Conservation (phyloP, 2,329 filamentous ascomycete species). For the Elsinoe arachidis region DNA sequence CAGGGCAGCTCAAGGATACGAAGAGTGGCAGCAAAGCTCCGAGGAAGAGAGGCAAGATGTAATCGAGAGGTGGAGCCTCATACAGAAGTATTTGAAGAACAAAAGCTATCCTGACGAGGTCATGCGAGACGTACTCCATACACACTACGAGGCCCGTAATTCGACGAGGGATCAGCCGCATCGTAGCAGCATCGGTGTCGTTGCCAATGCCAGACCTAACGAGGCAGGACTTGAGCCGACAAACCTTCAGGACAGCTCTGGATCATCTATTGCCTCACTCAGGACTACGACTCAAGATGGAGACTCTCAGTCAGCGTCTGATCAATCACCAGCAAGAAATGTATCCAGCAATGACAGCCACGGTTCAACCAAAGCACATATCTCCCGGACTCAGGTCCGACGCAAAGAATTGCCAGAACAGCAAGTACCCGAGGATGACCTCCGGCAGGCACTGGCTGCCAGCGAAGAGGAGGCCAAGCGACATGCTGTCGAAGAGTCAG, state of each 20-base stretch:
- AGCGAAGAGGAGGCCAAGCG: slow-evolving; percentile 13
- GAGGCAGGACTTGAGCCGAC: no score
- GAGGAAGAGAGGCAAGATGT: slow-evolving; percentile 54
- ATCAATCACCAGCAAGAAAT: slow-evolving; percentile 2
- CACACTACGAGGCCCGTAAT: not conserved
- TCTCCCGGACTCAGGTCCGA: not conserved
- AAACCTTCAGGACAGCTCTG: no score
- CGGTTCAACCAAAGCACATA: not conserved
- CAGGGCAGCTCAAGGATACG: slow-evolving; percentile 60
- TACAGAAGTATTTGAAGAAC: slow-evolving; percentile 47
- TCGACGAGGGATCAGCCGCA: not conserved
- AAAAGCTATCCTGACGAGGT: slow-evolving; percentile 42
- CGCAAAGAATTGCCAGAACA: not conserved
- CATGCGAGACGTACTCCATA: slow-evolving; percentile 22
- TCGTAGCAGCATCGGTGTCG: not conserved
- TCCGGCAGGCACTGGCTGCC: not conserved
- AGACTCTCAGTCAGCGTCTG: not conserved
- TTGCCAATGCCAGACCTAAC: not conserved
- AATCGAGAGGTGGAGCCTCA: slow-evolving; percentile 51
- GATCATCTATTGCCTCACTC: not conserved
- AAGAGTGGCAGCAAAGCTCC: slow-evolving; percentile 48
- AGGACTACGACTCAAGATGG: not conserved
- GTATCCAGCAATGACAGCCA: not conserved
- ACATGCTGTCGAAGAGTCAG: slow-evolving; percentile 1
- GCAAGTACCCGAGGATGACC: not conserved